These are phyloP conservation scores for Anthoceros angustus DNA, from an alignment of 225 moss, liverwort and hornwort genomes.

Conservation along the genomic window DNA sequence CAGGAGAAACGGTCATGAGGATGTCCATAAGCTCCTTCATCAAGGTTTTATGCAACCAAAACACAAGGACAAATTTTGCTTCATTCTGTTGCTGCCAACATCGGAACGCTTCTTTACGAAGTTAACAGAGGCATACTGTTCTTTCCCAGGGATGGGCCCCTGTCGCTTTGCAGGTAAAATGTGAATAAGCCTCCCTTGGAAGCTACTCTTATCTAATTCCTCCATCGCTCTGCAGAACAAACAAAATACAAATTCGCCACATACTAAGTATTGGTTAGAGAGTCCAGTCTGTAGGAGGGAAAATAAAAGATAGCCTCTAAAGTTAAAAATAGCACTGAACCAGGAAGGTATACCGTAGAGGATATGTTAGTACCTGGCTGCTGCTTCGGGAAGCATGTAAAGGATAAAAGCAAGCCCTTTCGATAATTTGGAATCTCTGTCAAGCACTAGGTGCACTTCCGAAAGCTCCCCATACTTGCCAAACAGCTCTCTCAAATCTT, in stretches of 20 bases:
- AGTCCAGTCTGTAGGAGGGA: too few species aligned
- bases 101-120: neutral
- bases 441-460: slow-evolving; percentile 80
- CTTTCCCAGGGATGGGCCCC: slow-evolving; percentile 46
- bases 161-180: slow-evolving; percentile 73
- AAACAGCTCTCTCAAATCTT: slow-evolving; percentile 69
- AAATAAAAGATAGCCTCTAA: neutral
- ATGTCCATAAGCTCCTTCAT: too few species aligned
- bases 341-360: neutral
- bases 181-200: slow-evolving; percentile 83
- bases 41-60: too few species aligned
- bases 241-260: neutral
- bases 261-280: neutral
- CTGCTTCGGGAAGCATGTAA: slow-evolving; percentile 88
- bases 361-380: slow-evolving; percentile 39
- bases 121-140: slow-evolving; percentile 33
- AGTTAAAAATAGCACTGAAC: neutral
- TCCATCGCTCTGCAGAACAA: slow-evolving; percentile 57
- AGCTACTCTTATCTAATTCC: slow-evolving; percentile 69
- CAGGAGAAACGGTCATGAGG: neutral
- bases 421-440: slow-evolving; percentile 74
- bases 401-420: slow-evolving; percentile 87
- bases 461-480: slow-evolving; percentile 78
- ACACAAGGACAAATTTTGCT: neutral
- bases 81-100: neutral